Evolutionary conservation across 257 asterid genomes (phyloP).

Genomic region (Sherardia arvensis): DNA sequence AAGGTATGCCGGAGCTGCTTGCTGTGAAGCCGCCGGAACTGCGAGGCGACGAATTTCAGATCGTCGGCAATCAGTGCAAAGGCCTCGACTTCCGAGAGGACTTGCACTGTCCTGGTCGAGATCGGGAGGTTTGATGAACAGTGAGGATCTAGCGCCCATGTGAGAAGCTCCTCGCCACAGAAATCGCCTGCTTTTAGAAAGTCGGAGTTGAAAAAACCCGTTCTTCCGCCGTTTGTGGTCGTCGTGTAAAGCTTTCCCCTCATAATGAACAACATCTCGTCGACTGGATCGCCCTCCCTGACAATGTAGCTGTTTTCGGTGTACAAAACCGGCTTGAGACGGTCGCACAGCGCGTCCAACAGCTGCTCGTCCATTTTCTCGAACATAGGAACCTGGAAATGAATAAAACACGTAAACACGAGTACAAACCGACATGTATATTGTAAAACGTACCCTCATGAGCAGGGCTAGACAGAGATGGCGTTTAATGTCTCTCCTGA

Average conservation of each 20-base stretch:
- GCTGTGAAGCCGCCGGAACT: slow-evolving; percentile 75
- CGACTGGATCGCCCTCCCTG: slow-evolving; percentile 95
- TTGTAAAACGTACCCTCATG: slow-evolving; percentile 44
- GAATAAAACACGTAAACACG: neutral
- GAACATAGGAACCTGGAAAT: slow-evolving; percentile 76
- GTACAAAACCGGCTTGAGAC: slow-evolving; percentile 77
- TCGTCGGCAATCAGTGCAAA: slow-evolving; percentile 85
- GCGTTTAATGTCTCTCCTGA: slow-evolving; percentile 90
- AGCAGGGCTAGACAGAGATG: slow-evolving; percentile 89
- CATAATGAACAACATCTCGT: slow-evolving; percentile 90
- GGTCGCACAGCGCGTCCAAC: slow-evolving; percentile 80
- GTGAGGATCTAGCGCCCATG: slow-evolving; percentile 95
- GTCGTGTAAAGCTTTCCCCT: slow-evolving; percentile 69
- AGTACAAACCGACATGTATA: too few species aligned
- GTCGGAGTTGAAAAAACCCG: slow-evolving; percentile 80
- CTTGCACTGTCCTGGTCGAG: slow-evolving; percentile 89
- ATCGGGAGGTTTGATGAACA: slow-evolving; percentile 80
- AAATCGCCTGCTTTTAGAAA: slow-evolving; percentile 82
- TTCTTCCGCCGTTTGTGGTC: slow-evolving; percentile 92
- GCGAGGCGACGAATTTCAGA: slow-evolving; percentile 86
- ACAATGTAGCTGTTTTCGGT: slow-evolving; percentile 83
- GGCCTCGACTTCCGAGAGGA: slow-evolving; percentile 93
- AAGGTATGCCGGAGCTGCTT: slow-evolving; percentile 92
- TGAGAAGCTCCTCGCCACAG: slow-evolving; percentile 97
- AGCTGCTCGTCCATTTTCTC: slow-evolving; percentile 97